Base-by-base conservation (phyloP, 208 protist genomes). In the Leishmania mexicana region DNA sequence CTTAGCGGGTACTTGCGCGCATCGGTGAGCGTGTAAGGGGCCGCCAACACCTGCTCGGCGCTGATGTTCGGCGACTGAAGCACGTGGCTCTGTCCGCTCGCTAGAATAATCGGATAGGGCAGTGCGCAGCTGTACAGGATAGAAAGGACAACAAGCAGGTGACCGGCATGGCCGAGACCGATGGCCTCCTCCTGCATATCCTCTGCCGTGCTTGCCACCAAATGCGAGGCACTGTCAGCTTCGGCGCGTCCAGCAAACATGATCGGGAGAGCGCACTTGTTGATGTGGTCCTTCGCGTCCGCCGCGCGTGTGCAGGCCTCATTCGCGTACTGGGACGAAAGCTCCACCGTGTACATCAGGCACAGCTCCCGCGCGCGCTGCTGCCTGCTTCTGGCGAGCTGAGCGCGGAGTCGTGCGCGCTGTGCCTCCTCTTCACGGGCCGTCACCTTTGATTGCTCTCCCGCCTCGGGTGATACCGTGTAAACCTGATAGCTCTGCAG, bases 61-160 rank as follows among this genome's bases (percentile, higher is more conserved):
- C 76, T 76, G 28, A 86, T 57, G 74, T 79, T 75, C 15, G 87
- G 75, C 21, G 78, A 83, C 15, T 76, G 68, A 49, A 89, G 70
- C 31, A 93, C 81, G 38, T 79, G 75, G 68, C 88, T 93, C 67
- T 82, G 91, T 24, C 81, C 71, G 8, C 87, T 88, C 24, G 85
- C 91, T 31, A 94, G 49, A 49, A 96, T 47, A 24, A 94, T 78
- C 3, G 92, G 90, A 60, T 91, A 86, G 21, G 93, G 93, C 31
- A 96, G 77, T 21, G 84, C 19, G 79, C 85, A 93, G 77, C 85
- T 89, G 83, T 94, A 92, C 60, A 94, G 64, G 28, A 86, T 73
- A 70, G 93, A 79, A 28, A 91, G 84, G 13, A 87, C 83, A n/a
- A 80, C 62, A n/a, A 96, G 65, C 49, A 92, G 51, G 78, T 93